phyloP scores from a whole-genome alignment of 257 asterid species.

The Misopates orontium region DNA sequence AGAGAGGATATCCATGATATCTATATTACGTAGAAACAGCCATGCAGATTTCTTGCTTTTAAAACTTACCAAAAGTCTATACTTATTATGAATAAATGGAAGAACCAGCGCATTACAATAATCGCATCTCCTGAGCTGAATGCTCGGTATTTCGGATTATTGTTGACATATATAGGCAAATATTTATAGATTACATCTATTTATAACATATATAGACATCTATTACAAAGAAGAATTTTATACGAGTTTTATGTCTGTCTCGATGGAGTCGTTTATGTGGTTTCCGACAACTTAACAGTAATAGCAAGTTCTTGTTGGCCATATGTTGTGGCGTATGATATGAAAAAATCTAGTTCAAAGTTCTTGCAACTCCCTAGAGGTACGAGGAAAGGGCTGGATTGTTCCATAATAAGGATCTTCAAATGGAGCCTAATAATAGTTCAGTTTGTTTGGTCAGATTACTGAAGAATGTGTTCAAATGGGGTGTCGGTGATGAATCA shows the following conservation, averaged over 20 bases:
- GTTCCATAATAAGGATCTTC: not conserved
- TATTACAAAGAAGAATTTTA: not conserved
- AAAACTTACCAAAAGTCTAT: too few species aligned
- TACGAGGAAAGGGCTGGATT: not conserved
- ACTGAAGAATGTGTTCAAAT: not conserved
- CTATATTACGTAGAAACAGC: too few species aligned
- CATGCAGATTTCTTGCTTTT: too few species aligned
- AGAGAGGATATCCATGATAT: too few species aligned
- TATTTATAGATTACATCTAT: too few species aligned
- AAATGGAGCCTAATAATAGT: not conserved
- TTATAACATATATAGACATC: too few species aligned
- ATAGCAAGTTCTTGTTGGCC: not conserved
- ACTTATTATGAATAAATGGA: too few species aligned
- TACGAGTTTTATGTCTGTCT: not conserved
- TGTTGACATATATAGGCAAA: too few species aligned
- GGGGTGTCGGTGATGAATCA: not conserved
- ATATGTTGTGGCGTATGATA: slow-evolving; percentile 15
- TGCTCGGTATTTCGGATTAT: too few species aligned
- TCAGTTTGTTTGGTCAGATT: slow-evolving; percentile 5
- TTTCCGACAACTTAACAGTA: not conserved
- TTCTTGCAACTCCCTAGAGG: slow-evolving; percentile 4
- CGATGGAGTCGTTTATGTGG: slow-evolving; percentile 3
- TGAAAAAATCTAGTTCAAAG: not conserved
- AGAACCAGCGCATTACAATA: too few species aligned
- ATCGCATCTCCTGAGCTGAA: too few species aligned